These are phyloP conservation scores for Pisolithus marmoratus DNA, from an alignment of 768 basidiomycete genomes.

Conservation along the genomic window DNA sequence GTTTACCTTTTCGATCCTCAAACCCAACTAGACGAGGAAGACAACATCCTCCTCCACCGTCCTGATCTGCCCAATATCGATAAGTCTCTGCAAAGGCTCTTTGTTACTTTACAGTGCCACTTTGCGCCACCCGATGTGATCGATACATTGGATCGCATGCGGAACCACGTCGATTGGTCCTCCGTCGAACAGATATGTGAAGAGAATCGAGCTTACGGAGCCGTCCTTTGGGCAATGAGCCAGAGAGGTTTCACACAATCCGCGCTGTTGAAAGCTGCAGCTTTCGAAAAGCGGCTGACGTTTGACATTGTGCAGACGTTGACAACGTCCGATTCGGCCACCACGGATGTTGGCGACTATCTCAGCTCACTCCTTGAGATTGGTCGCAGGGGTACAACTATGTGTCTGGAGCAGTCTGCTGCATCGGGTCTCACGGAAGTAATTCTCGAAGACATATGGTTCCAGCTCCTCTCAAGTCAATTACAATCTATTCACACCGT, in stretches of 20 bases:
- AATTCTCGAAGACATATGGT: conserved; percentile 83
- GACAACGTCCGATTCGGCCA: conserved; percentile 11
- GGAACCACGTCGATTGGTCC: conserved; percentile 49
- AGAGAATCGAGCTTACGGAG: conserved; percentile 57
- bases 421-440: conserved; percentile 33
- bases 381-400: conserved; percentile 51
- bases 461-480: conserved; percentile 75
- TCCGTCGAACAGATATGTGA: conserved; percentile 63
- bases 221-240: conserved; percentile 77
- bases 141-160: conserved; percentile 48
- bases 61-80: conserved; percentile 43
- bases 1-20: conserved; percentile 56
- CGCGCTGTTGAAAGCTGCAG: conserved; percentile 64
- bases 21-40: conserved; percentile 36
- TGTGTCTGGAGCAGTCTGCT: conserved; percentile 68
- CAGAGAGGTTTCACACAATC: conserved; percentile 53
- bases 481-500: conserved; percentile 73
- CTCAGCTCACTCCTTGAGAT: conserved; percentile 53
- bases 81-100: conserved; percentile 48
- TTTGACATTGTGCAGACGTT: conserved; percentile 38
- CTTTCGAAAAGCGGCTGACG: conserved; percentile 49
- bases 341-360: conserved; percentile 24
- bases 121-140: conserved; percentile 63
- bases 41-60: conserved; percentile 14
- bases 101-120: conserved; percentile 69